These are phyloP conservation scores for Talaromyces marneffei DNA, from an alignment of 2,329 filamentous ascomycete species.

Conservation along the genomic window DNA sequence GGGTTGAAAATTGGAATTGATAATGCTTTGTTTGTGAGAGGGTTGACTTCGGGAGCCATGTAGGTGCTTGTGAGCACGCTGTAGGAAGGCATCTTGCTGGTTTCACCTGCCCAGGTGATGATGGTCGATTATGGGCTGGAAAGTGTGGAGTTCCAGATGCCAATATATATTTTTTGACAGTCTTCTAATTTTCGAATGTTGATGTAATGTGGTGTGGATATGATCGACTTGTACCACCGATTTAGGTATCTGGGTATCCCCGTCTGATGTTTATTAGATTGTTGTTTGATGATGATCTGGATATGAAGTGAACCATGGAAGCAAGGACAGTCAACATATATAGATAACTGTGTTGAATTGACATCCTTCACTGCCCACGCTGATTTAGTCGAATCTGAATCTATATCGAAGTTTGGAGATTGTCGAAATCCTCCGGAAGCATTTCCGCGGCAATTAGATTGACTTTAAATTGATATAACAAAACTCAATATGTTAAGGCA, in stretches of 20 bases:
- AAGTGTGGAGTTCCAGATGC: background rate
- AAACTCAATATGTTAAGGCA: background rate
- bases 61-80: conserved; percentile 26
- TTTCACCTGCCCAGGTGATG: background rate
- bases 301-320: background rate
- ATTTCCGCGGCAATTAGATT: conserved; percentile 4
- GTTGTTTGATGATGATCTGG: background rate
- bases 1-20: conserved; percentile 75
- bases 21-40: conserved; percentile 74
- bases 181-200: background rate
- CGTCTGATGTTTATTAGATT: background rate
- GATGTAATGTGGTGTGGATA: background rate
- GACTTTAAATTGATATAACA: conserved; percentile 1
- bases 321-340: background rate
- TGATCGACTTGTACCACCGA: background rate
- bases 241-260: background rate
- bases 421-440: background rate
- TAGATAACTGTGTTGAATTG: background rate
- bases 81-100: conserved; percentile 18
- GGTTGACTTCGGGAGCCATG: conserved; percentile 66
- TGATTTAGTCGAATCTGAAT: background rate
- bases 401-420: background rate
- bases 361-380: background rate
- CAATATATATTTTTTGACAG: background rate
- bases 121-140: background rate